phyloP scores from a whole-genome alignment of 345 rosid species.

The Balakata baccata region DNA sequence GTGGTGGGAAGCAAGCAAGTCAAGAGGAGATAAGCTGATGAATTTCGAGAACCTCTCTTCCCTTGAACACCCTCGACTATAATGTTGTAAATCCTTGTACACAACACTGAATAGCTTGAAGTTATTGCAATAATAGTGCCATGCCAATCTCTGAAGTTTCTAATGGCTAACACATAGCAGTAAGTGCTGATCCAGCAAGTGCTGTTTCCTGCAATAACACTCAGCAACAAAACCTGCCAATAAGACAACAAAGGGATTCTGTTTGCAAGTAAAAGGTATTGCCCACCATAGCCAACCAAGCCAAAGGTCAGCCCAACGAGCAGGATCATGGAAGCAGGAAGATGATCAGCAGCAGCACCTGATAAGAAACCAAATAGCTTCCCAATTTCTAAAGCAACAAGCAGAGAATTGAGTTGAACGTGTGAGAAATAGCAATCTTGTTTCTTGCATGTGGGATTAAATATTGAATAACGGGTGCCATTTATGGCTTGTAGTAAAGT shows the following conservation, averaged over 20 bases:
- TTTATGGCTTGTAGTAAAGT: conserved; percentile 14
- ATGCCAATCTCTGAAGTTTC: conserved; percentile 14
- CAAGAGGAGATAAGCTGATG: conserved; percentile 11
- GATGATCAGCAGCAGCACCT: conserved; percentile 11
- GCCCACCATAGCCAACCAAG: conserved; percentile 14
- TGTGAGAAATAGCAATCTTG: conserved; percentile 6
- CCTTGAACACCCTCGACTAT: conserved; percentile 12
- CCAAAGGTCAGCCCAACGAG: conserved; percentile 13
- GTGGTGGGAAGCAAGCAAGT: conserved; percentile 5
- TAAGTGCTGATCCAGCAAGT: conserved; percentile 25
- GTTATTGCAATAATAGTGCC: neutral
- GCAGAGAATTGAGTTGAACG: conserved; percentile 6
- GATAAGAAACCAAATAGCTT: conserved; percentile 15
- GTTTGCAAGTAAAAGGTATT: conserved; percentile 8
- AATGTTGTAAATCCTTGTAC: conserved; percentile 1
- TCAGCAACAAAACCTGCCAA: conserved; percentile 17
- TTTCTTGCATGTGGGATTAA: neutral
- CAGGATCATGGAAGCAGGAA: conserved; percentile 12
- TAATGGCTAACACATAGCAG: conserved; percentile 15
- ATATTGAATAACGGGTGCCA: conserved; percentile 12
- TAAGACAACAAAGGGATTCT: conserved; percentile 1
- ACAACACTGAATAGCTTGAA: conserved; percentile 12
- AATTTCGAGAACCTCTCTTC: conserved; percentile 12
- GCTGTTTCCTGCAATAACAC: conserved; percentile 18
- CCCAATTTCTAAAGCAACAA: conserved; percentile 18